A percentile compares a stretch with the other conserved stretches of the same genome.
These are phyloP conservation scores for Talaromyces verruculosus DNA, from an alignment of 2,329 filamentous ascomycete genomes.

Conservation along the genomic window DNA sequence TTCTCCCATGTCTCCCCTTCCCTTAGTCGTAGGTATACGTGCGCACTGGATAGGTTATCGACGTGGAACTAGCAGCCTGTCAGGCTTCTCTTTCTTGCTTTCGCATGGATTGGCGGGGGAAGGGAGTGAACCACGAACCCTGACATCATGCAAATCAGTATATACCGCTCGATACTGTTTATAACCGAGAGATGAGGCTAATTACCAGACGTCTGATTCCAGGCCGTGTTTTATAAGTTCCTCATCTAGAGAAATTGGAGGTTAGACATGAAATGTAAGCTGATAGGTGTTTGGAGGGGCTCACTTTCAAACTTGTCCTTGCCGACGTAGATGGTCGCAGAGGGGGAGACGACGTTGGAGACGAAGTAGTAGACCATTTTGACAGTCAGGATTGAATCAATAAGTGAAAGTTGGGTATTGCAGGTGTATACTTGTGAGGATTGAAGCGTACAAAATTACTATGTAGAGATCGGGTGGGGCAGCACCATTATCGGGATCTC, in stretches of 20 bases:
- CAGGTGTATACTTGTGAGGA: not conserved
- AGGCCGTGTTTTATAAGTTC: conserved; percentile 91
- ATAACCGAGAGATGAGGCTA: conserved; percentile 1
- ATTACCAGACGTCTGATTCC: conserved; percentile 90
- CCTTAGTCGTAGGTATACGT: conserved; percentile 86
- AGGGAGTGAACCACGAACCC: conserved; percentile 21
- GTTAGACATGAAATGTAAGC: not conserved
- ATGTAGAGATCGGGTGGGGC: conserved; percentile 2
- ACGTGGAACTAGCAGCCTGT: conserved; percentile 72
- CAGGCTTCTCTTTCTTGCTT: conserved; percentile 7
- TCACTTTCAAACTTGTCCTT: conserved; percentile 99
- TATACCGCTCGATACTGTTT: not conserved
- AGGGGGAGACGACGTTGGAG: conserved; percentile 75
- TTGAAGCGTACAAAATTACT: not conserved
- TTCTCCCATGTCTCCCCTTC: conserved; percentile 80
- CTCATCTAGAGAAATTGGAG: conserved; percentile 67
- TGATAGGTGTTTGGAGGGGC: conserved; percentile 30
- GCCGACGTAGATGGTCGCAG: conserved; percentile 90
- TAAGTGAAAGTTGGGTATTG: too few species aligned
- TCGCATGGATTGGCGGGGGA: conserved; percentile 1
- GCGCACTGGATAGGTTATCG: conserved; percentile 93
- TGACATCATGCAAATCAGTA: conserved; percentile 19
- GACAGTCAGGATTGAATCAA: not conserved
- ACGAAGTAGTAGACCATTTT: conserved; percentile 95
- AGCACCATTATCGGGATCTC: not conserved